phyloP scores from a whole-genome alignment of 345 rosid genomes.

The thale cress (Arabidopsis thaliana) region DNA sequence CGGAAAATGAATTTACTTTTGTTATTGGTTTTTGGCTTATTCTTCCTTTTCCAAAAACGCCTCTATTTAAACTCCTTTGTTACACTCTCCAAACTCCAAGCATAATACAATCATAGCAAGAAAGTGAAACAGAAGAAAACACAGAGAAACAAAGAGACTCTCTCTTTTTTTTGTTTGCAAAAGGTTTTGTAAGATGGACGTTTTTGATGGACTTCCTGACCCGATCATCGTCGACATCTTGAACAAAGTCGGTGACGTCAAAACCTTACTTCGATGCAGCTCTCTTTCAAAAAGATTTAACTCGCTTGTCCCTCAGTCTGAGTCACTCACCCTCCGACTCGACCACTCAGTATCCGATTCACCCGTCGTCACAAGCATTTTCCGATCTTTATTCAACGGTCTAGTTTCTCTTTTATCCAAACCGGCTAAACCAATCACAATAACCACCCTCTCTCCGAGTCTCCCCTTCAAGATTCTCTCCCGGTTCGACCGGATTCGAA shows the following conservation, averaged over 20 bases:
- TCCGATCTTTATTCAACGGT: conserved; percentile 29
- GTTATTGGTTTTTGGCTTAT: background rate
- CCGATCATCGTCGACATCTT: conserved; percentile 40
- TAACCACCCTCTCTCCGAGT: conserved; percentile 7
- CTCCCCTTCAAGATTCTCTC: conserved; percentile 41
- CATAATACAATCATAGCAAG: conserved; percentile 1
- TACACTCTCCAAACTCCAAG: conserved; percentile 36
- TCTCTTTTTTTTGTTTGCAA: background rate
- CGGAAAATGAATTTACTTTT: background rate
- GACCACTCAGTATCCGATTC: conserved; percentile 18
- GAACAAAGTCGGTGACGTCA: conserved; percentile 46
- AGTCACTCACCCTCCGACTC: conserved; percentile 40
- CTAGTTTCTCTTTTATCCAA: conserved; percentile 35
- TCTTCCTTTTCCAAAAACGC: background rate
- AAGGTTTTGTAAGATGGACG: conserved; percentile 31
- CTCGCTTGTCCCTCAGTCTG: conserved; percentile 42
- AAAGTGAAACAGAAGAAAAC: background rate
- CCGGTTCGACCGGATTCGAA: conserved; percentile 17
- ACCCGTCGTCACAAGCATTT: background rate
- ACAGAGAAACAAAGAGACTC: background rate
- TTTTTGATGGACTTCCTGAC: conserved; percentile 43
- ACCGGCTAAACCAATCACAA: conserved; percentile 28
- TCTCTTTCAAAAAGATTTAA: conserved; percentile 42
- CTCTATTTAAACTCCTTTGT: conserved; percentile 8
- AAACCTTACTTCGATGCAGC: conserved; percentile 39